Base-by-base conservation (phyloP, 208 protist genomes). In the Wallacemonas sp. region DNA sequence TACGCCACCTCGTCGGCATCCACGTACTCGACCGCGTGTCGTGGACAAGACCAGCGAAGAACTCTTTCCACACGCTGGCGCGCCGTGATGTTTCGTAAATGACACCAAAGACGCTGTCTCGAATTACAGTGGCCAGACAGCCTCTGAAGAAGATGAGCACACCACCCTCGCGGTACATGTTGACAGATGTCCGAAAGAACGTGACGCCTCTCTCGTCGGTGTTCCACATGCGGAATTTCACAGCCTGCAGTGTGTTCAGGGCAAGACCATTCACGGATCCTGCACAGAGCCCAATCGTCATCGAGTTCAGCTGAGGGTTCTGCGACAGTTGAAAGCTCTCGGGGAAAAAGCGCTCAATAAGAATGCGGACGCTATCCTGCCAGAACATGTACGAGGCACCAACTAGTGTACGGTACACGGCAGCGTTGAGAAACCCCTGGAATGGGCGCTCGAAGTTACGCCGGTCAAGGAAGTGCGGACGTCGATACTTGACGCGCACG, bases 171-270 rank as follows among this genome's bases (percentile, higher is more conserved):
- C 55, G 55, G 49, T 87, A 94, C 80, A 90, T 87, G 47, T 86
- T 63, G 4, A 39, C 2, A 8, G 86, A 72, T 6, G 85, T 90
- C 12, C 62, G 41, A n/a, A 75, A 46, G 72, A 96, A 96, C 1
- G 74, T 85, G 31, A 81, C 59, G 34, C 78, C 74, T 26, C 60
- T 67, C 22, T 63, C 72, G 30, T 90, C 74, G 1, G 56, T 75
- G 72, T 83, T 93, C 88, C 91, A 96, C 91, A 95, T 96, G 31
- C 86, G 82, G 45, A 94, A 96, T 72, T 96, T 96, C 19, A 96
- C 86, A 17, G 82, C 81, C 66, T 96, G 91, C 30, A 96, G 72
- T 14, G 76, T 77, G 67, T 96, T 96, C 30, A 96, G 80, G 22
- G 87, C 66, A 22, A 86, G 71, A 1, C 88, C 91, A 63, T 93